Evolutionary conservation across 2,329 filamentous ascomycete species (phyloP), one percentile per base, ranked within the genome.

Genomic region (Aspergillus cejpii): DNA sequence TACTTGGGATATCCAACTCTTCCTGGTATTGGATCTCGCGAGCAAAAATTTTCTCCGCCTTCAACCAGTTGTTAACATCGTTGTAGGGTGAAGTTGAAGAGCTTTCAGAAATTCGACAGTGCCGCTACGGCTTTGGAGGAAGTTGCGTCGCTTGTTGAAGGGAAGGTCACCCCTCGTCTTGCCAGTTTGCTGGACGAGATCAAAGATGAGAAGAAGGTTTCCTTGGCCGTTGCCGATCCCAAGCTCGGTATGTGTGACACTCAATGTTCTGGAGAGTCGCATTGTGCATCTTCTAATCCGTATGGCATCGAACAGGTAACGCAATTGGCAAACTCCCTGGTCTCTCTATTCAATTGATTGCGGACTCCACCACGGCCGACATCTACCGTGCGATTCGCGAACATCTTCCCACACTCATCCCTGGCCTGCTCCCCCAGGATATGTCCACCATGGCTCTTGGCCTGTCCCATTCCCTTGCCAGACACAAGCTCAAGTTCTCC

Each of bases 401-500:
- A 67, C 85, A 96, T 66, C 77, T 98, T 44, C 81, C 87, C 46
- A 88, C 90, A 42, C 79, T 98, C 48, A 91, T 98, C 57, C 90
- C 92, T 50, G 90, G 88, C 42, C 80, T 98, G 51, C 75, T 85
- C 39, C 83, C 87, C 41, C 80, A 88, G 62, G 91, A 92, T 65
- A 81, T 97, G 64, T 85, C 88, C 64, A 92, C 89, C 60, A 97
- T 97, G 86, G 84, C 87, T 19, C 80, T 98, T 48, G 92, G 92
- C 81, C 83, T 98, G 40, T 94, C 91, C 27, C 92, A 98, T 74
- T 96, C 90, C 45, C 83, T 98, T 62, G 94, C 91, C 38, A 84
- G 90, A 53, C 90, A 98, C 75, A 97, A 95, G 78, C 82, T 98
- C 64, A 96, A 96, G 77, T 98, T 98, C 74, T 95, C 88, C 6